These are phyloP conservation scores for Stachybotrys chlorohalonatus DNA, from an alignment of 2,329 filamentous ascomycete species.

Conservation along the genomic window DNA sequence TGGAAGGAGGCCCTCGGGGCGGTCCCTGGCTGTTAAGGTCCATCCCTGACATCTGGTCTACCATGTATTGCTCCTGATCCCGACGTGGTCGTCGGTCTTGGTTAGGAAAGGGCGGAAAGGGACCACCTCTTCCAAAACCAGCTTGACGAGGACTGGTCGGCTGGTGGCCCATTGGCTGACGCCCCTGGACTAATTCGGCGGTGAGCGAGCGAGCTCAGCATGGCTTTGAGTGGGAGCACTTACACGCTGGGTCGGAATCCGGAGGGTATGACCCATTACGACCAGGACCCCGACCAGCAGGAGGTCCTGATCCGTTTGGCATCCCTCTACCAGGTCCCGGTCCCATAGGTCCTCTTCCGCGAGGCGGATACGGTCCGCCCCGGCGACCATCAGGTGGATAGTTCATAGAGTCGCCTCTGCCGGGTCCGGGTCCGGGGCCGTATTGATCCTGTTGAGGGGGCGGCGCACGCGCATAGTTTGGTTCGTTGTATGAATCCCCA, in stretches of 20 bases:
- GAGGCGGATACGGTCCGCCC: constrained; percentile 27
- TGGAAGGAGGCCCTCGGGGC: constrained; percentile 9
- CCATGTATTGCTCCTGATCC: constrained; percentile 20
- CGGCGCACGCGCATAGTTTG: constrained; percentile 33
- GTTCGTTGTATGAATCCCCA: constrained; percentile 32
- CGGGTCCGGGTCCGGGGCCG: constrained; percentile 25
- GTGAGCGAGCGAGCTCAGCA: neutral
- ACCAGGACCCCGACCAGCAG: constrained; percentile 25
- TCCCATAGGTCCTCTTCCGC: constrained; percentile 16
- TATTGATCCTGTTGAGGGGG: constrained; percentile 34
- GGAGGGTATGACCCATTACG: constrained; percentile 30
- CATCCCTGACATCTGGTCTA: constrained; percentile 25
- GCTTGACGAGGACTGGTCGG: constrained; percentile 18
- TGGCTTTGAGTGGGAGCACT: constrained; percentile 9
- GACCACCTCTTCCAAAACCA: constrained; percentile 12
- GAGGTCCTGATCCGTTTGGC: constrained; percentile 14
- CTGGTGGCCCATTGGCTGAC: constrained; percentile 19
- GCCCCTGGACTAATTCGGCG: constrained; percentile 13
- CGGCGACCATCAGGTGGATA: constrained; percentile 27
- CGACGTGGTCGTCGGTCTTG: constrained; percentile 11
- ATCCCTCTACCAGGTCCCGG: constrained; percentile 16
- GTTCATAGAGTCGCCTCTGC: constrained; percentile 31
- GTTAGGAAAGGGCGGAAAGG: constrained; percentile 9
- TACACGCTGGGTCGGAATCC: constrained; percentile 32
- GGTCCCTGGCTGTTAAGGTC: constrained; percentile 18